Evolutionary conservation across 139 green algal species (phyloP), one percentile per base, ranked within the genome.

Genomic region (Microglena sp.): DNA sequence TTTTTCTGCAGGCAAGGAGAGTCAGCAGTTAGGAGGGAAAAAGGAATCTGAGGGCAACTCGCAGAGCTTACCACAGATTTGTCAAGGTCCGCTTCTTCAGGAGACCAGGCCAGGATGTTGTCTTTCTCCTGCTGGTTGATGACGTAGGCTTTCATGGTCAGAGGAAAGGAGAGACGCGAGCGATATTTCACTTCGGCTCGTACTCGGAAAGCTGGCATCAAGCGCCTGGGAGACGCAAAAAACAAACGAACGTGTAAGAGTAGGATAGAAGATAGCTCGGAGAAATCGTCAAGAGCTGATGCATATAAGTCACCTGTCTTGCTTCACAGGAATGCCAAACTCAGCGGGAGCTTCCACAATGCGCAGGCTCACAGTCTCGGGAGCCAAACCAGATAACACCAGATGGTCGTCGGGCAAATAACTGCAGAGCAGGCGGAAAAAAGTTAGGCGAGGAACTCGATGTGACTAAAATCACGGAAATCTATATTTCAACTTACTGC

Each of bases 291-390:
- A n/a, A n/a, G n/a, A n/a, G n/a, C n/a, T n/a, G n/a, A n/a, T n/a
- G n/a, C n/a, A n/a, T n/a, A n/a, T n/a, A n/a, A n/a, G n/a, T 3
- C 43, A 82, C 79, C 79, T 78, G 74, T 86, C 81, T 30, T 87
- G 81, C 77, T 87, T 87, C 3, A 87, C 81, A 1, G 81, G 81
- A 32, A 85, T 64, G 1, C 64, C 72, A 69, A 82, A 87, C 62
- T 87, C 81, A 22, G 81, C 75, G 2, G 81, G 81, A 15, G 81
- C 81, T 36, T 84, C 72, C 22, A 82, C 63, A 32, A 87, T 77
- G 5, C 60, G 61, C 67, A 87, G 64, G 5, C 27, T 71, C 11
- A 87, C 68, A 28, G 30, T 66, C 1, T 67, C 64, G 0, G 80
- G 77, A 2, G 68, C 50, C n/a, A 74, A 34, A 0, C 43, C 62